Evolutionary conservation across 768 basidiomycete species (phyloP).

Genomic region (Podaxis sp.): DNA sequence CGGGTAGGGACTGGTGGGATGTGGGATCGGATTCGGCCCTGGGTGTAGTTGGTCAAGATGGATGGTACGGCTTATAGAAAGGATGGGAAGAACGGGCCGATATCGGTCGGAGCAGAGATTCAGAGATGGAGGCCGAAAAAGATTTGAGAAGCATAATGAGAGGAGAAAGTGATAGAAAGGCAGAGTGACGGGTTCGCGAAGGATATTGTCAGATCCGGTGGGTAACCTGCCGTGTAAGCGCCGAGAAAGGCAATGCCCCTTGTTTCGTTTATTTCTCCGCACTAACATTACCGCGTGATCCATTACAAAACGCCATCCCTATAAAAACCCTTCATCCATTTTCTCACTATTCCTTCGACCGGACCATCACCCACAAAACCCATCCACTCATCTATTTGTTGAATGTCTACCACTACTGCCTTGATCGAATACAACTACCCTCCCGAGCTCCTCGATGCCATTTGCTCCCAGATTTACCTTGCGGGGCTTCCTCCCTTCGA

Average conservation of each 20-base stretch:
- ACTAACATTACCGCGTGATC: slow-evolving; percentile 12
- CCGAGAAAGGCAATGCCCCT: slow-evolving; percentile 14
- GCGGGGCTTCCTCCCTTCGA: slow-evolving; percentile 53
- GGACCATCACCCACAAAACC: slow-evolving; percentile 13
- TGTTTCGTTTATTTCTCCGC: slow-evolving; percentile 19
- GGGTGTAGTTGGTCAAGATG: background rate
- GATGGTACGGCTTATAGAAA: background rate
- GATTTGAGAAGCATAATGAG: background rate
- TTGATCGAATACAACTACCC: slow-evolving; percentile 45
- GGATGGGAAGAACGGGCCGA: background rate
- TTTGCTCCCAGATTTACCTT: slow-evolving; percentile 72
- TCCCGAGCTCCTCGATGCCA: slow-evolving; percentile 66
- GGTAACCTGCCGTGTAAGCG: background rate
- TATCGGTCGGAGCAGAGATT: background rate
- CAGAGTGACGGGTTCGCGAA: slow-evolving; percentile 7
- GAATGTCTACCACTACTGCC: slow-evolving; percentile 27
- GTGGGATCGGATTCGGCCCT: background rate
- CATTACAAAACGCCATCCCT: slow-evolving; percentile 3
- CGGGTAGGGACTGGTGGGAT: background rate
- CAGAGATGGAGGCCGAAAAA: background rate
- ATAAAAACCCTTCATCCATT: slow-evolving; percentile 13
- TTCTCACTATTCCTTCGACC: slow-evolving; percentile 10
- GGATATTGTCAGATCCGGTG: background rate
- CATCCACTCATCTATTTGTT: slow-evolving; percentile 16
- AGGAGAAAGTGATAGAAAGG: background rate